Conservation (phyloP, 1,284 basidiomycete genomes). For the Anthracocystis walkeri region DNA sequence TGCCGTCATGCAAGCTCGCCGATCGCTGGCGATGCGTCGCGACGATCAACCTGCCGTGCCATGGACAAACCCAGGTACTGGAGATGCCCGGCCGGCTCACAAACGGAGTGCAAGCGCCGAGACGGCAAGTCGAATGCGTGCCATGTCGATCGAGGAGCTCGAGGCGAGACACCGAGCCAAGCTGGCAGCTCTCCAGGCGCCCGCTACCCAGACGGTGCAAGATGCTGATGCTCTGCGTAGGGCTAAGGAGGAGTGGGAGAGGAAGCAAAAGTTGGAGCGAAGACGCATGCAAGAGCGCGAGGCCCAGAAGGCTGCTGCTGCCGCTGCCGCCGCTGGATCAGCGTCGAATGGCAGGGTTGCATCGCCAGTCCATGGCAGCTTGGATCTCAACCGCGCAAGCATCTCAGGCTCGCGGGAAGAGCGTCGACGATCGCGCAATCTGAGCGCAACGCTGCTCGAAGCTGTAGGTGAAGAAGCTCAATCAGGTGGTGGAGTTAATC, state of each 20-base stretch:
- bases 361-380: slow-evolving; percentile 20
- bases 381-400: slow-evolving; percentile 12
- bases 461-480: slow-evolving; percentile 39
- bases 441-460: slow-evolving; percentile 42
- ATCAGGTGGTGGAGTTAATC: slow-evolving; percentile 10
- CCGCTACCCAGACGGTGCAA: slow-evolving; percentile 42
- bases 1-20: slow-evolving; percentile 39
- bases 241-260: slow-evolving; percentile 54
- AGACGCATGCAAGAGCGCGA: slow-evolving; percentile 47
- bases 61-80: slow-evolving; percentile 45
- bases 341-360: slow-evolving; percentile 20
- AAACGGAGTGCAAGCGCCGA: slow-evolving; percentile 20
- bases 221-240: slow-evolving; percentile 43
- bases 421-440: slow-evolving; percentile 35
- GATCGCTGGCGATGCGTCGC: slow-evolving; percentile 36
- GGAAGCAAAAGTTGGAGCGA: slow-evolving; percentile 38
- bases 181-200: slow-evolving; percentile 49
- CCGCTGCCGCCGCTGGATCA: slow-evolving; percentile 20
- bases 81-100: slow-evolving; percentile 7
- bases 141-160: slow-evolving; percentile 54
- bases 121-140: slow-evolving; percentile 11
- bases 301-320: slow-evolving; percentile 34
- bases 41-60: slow-evolving; percentile 29
- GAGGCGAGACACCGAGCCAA: slow-evolving; percentile 50
- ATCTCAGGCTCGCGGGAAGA: slow-evolving; percentile 22